Conservation (phyloP, 768 basidiomycete genomes). For the Hypholoma sublateritium region DNA sequence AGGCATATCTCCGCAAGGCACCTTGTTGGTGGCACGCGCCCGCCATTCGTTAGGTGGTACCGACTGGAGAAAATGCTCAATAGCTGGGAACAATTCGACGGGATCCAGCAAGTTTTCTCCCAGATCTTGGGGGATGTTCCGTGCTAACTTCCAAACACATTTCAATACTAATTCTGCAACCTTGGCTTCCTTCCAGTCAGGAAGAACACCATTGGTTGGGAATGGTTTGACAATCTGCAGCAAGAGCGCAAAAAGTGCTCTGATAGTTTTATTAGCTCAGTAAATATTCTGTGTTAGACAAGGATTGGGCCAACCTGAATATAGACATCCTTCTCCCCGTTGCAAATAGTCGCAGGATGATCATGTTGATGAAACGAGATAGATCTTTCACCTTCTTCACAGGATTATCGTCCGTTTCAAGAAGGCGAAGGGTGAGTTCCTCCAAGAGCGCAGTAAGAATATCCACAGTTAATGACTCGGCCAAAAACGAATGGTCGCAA, state of each 20-base stretch:
- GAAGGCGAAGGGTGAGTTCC: slow-evolving; percentile 85
- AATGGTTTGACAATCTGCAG: slow-evolving; percentile 84
- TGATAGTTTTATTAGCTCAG: slow-evolving; percentile 24
- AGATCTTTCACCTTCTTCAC: slow-evolving; percentile 88
- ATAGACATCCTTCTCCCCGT: slow-evolving; percentile 88
- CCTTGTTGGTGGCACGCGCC: slow-evolving; percentile 82
- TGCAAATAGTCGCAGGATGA: slow-evolving; percentile 90
- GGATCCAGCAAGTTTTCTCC: slow-evolving; percentile 79
- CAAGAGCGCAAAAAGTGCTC: slow-evolving; percentile 79
- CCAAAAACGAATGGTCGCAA: slow-evolving; percentile 86
- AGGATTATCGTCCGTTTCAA: slow-evolving; percentile 89
- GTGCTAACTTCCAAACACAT: slow-evolving; percentile 97
- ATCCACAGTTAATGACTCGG: slow-evolving; percentile 83
- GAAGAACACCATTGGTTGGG: slow-evolving; percentile 66
- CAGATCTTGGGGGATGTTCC: slow-evolving; percentile 92
- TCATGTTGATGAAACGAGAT: slow-evolving; percentile 98
- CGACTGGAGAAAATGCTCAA: slow-evolving; percentile 92
- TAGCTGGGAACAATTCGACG: slow-evolving; percentile 84
- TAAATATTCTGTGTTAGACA: background rate
- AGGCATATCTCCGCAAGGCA: slow-evolving; percentile 98
- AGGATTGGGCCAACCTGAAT: slow-evolving; percentile 63
- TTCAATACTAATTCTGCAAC: slow-evolving; percentile 93
- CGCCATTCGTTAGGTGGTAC: slow-evolving; percentile 97
- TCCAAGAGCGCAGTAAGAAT: slow-evolving; percentile 86
- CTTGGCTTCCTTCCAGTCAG: slow-evolving; percentile 80